Conservation (phyloP, 441 rosid species). For the Gossypium gossypioides region DNA sequence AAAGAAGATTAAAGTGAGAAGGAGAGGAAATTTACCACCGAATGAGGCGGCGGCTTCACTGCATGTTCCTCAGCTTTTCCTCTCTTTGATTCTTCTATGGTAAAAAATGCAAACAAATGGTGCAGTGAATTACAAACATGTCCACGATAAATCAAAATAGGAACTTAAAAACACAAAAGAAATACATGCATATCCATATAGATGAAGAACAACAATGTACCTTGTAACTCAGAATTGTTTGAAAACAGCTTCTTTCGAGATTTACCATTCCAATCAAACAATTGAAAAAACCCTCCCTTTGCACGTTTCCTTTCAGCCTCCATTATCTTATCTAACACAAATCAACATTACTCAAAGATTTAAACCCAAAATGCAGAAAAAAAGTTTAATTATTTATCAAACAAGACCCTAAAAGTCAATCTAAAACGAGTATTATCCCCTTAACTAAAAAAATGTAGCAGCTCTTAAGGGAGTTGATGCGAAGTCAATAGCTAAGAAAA, state of each 20-base stretch:
- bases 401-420: conserved; percentile 9
- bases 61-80: conserved; percentile 29
- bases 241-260: conserved; percentile 68
- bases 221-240: conserved; percentile 29
- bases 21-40: conserved; percentile 26
- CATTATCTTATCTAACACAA: conserved; percentile 36
- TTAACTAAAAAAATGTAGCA: not conserved
- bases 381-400: conserved; percentile 10
- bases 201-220: conserved; percentile 22
- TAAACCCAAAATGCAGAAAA: not conserved
- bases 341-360: conserved; percentile 4
- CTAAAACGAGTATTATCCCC: not conserved
- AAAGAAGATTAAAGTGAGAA: conserved; percentile 1
- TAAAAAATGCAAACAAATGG: conserved; percentile 12
- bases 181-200: not conserved
- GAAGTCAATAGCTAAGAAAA: conserved; percentile 1
- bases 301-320: conserved; percentile 61
- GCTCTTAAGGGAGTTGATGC: too few relatives aligned
- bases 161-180: not conserved
- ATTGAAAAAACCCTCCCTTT: conserved; percentile 53
- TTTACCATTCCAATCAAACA: conserved; percentile 84
- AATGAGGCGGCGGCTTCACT: conserved; percentile 26
- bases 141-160: not conserved
- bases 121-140: not conserved
- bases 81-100: conserved; percentile 34